Percentiles rank a stretch among this genome's conserved stretches.
Conservation (phyloP, 768 basidiomycete genomes). For the Lepiota brunneoincarnata region DNA sequence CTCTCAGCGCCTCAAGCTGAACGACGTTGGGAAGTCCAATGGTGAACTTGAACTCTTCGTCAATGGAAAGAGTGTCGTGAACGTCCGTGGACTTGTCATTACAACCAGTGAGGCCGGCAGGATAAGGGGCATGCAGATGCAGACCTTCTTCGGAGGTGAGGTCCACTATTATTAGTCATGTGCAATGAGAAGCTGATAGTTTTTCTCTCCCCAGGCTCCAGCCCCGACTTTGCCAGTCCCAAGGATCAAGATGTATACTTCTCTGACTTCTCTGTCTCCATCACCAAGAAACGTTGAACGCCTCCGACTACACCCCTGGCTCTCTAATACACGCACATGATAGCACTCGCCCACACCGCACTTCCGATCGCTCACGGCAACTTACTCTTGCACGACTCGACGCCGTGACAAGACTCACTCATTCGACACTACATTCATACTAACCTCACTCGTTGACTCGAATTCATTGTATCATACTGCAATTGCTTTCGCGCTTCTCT, state of each 20-base stretch:
- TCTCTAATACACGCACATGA: background rate
- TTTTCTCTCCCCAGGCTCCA: slow-evolving; percentile 19
- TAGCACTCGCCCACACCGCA: background rate
- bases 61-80: slow-evolving; percentile 63
- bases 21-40: slow-evolving; percentile 65
- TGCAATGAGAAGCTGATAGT: background rate
- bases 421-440: slow-evolving; percentile 5
- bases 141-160: slow-evolving; percentile 77
- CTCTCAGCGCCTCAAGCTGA: slow-evolving; percentile 68
- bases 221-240: slow-evolving; percentile 42
- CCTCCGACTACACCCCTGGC: background rate
- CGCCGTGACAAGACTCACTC: slow-evolving; percentile 3
- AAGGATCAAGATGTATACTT: slow-evolving; percentile 62
- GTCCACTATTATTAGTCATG: background rate
- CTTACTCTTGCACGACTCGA: background rate
- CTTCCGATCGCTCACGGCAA: too few species aligned
- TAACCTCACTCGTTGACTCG: background rate
- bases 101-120: slow-evolving; percentile 44
- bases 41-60: slow-evolving; percentile 71
- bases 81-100: slow-evolving; percentile 52
- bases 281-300: slow-evolving; percentile 44
- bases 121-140: slow-evolving; percentile 67
- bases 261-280: slow-evolving; percentile 67
- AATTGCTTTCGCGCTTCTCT: background rate
- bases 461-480: slow-evolving; percentile 3